Conservation (phyloP, 1,284 basidiomycete species). For the Marasmius sp. region DNA sequence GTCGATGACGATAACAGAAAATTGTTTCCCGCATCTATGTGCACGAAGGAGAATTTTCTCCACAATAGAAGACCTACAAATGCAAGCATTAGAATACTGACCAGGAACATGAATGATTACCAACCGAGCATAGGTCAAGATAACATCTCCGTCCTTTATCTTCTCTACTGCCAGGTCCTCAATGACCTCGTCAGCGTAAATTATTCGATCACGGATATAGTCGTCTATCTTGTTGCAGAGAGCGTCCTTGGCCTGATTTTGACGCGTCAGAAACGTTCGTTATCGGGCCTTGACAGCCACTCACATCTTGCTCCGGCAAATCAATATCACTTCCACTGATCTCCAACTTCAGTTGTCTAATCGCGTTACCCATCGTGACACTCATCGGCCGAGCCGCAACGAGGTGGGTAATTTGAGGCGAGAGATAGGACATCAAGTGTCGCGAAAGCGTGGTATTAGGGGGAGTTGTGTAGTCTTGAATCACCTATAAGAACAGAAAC, state of each 20-base stretch:
- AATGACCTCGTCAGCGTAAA: constrained; percentile 92
- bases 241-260: constrained; percentile 78
- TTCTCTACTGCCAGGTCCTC: constrained; percentile 87
- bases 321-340: constrained; percentile 93
- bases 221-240: constrained; percentile 88
- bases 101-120: background rate
- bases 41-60: constrained; percentile 88
- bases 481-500: constrained; percentile 55
- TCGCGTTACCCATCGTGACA: constrained; percentile 95
- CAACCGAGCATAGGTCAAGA: constrained; percentile 91
- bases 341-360: constrained; percentile 93
- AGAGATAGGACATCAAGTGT: constrained; percentile 85
- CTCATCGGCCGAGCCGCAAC: constrained; percentile 88
- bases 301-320: constrained; percentile 89
- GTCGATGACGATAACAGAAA: constrained; percentile 94
- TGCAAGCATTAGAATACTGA: constrained; percentile 12
- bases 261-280: background rate
- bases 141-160: constrained; percentile 91
- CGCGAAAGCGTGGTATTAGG: constrained; percentile 81
- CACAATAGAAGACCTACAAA: constrained; percentile 84
- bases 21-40: constrained; percentile 68
- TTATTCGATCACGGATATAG: constrained; percentile 93
- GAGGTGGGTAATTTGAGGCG: constrained; percentile 89
- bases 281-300: constrained; percentile 25
- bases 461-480: constrained; percentile 84